Conservation (phyloP, 257 asterid species). For the Plantago elongata region DNA sequence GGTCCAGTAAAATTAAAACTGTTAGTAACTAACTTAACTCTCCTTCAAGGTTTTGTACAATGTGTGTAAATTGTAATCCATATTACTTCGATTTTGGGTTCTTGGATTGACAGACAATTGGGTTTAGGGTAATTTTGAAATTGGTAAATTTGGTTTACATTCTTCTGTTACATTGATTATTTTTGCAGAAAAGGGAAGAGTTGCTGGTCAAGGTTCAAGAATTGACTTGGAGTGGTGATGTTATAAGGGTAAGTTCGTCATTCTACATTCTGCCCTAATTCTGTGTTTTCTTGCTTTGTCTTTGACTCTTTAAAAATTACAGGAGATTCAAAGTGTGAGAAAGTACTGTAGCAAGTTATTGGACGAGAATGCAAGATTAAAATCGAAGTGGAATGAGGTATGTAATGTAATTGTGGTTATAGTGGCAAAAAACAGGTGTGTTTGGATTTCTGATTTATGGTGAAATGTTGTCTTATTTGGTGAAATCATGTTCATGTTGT, state of each 20-base stretch:
- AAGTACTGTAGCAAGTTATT: conserved; percentile 24
- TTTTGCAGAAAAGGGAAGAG: conserved; percentile 40
- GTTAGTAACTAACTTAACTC: conserved; percentile 18
- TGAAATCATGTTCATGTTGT: no score
- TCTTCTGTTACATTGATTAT: background rate
- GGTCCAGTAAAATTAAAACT: conserved; percentile 33
- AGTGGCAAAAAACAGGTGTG: no score
- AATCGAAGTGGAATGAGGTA: conserved; percentile 39
- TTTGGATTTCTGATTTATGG: no score
- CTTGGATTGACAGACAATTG: no score
- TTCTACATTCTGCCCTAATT: background rate
- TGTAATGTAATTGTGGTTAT: background rate
- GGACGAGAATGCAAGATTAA: conserved; percentile 33
- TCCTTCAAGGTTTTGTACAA: background rate
- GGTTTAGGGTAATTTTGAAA: no score
- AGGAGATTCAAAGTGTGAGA: conserved; percentile 43
- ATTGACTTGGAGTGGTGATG: conserved; percentile 35
- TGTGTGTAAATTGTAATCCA: background rate
- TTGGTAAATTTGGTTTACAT: background rate
- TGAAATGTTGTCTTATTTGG: no score
- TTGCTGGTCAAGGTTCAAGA: conserved; percentile 27
- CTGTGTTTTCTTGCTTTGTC: conserved; percentile 10
- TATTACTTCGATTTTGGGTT: background rate
- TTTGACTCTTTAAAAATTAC: conserved; percentile 17
- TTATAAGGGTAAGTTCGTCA: conserved; percentile 35